These are phyloP conservation scores for Penicillium polonicum DNA, from an alignment of 2,329 filamentous ascomycete species.

Conservation along the genomic window DNA sequence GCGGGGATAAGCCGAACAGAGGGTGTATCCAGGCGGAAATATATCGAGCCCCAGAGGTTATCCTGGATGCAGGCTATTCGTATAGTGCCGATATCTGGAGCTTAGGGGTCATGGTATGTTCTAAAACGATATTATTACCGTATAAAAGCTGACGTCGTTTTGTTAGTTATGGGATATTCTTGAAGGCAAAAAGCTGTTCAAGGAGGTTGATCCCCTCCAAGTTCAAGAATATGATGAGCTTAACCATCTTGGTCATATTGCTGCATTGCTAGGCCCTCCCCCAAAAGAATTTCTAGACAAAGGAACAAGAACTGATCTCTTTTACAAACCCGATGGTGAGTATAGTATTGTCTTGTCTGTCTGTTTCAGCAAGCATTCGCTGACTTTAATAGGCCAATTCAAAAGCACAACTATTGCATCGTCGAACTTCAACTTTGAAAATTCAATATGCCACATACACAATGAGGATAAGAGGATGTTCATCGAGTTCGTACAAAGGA, in stretches of 20 bases:
- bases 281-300: conserved; percentile 28
- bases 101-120: conserved; percentile 37
- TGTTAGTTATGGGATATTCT: conserved; percentile 31
- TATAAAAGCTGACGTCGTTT: conserved; percentile 2
- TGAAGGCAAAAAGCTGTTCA: conserved; percentile 29
- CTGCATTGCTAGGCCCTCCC: conserved; percentile 28
- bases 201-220: conserved; percentile 19
- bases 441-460: conserved; percentile 16
- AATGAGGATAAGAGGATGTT: conserved; percentile 32
- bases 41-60: conserved; percentile 39
- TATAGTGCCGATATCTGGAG: conserved; percentile 43
- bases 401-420: conserved; percentile 1
- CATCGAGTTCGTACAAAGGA: conserved; percentile 29
- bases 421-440: conserved; percentile 12
- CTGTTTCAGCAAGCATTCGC: neutral
- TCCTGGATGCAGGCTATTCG: conserved; percentile 34
- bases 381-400: conserved; percentile 4
- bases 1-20: conserved; percentile 36
- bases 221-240: conserved; percentile 27
- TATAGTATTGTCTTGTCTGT: neutral
- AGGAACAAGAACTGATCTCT: conserved; percentile 18
- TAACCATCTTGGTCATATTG: conserved; percentile 34
- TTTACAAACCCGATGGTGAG: conserved; percentile 7
- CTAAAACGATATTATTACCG: neutral
- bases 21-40: conserved; percentile 33